Evolutionary conservation across 768 basidiomycete genomes (phyloP).

Genomic region (Boletus barrowsii): DNA sequence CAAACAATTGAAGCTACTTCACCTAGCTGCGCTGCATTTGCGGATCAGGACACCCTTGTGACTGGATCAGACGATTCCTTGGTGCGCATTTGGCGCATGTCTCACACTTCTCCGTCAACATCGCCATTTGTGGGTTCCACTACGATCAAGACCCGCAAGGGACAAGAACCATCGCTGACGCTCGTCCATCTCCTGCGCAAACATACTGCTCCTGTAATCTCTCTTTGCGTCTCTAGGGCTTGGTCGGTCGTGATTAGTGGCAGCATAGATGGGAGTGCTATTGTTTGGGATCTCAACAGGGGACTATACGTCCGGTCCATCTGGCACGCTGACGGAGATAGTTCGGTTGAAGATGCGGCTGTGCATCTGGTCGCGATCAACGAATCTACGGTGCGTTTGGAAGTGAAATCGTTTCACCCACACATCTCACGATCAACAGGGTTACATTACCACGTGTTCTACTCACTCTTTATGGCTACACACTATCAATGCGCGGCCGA

Average conservation of each 20-base stretch:
- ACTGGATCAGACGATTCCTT: conserved; percentile 81
- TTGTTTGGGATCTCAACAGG: conserved; percentile 87
- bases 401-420: no score
- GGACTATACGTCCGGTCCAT: conserved; percentile 79
- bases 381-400: conserved; percentile 72
- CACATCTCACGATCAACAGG: conserved; percentile 46
- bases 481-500: conserved; percentile 81
- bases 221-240: conserved; percentile 67
- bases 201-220: conserved; percentile 66
- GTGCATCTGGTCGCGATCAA: conserved; percentile 76
- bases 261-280: conserved; percentile 81
- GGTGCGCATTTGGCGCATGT: conserved; percentile 78
- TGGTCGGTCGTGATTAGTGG: conserved; percentile 87
- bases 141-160: conserved; percentile 12
- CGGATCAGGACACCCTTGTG: conserved; percentile 67
- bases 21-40: conserved; percentile 74
- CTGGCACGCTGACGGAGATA: conserved; percentile 50
- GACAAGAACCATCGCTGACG: conserved; percentile 30
- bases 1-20: conserved; percentile 75
- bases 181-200: conserved; percentile 78
- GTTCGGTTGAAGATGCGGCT: conserved; percentile 30
- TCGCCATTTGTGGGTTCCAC: conserved; percentile 23
- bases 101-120: conserved; percentile 27
- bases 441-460: conserved; percentile 86
- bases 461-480: conserved; percentile 67